phyloP scores from a whole-genome alignment of 2,329 filamentous ascomycete species.

The Coniella lustricola region DNA sequence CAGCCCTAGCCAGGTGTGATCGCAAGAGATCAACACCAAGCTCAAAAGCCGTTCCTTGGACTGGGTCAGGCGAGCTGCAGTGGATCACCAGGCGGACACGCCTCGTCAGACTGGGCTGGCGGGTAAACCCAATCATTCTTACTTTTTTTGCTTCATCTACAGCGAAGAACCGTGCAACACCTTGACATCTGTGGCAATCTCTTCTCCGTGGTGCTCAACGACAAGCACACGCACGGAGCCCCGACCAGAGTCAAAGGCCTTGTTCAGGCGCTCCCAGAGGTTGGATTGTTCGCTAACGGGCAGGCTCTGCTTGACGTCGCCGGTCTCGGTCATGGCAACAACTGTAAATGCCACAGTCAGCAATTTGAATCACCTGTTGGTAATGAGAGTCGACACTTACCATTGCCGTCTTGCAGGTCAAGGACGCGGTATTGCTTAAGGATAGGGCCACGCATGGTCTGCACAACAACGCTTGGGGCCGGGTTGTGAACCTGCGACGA shows the following conservation, averaged over 20 bases:
- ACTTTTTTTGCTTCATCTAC: slow-evolving; percentile 33
- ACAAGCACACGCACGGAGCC: slow-evolving; percentile 93
- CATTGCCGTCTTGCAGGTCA: slow-evolving; percentile 79
- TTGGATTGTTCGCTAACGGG: slow-evolving; percentile 92
- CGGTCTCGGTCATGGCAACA: slow-evolving; percentile 97
- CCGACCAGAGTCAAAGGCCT: slow-evolving; percentile 84
- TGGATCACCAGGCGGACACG: slow-evolving; percentile 11
- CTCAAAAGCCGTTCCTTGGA: slow-evolving; percentile 4
- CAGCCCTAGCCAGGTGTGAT: background rate
- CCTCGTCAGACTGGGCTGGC: background rate
- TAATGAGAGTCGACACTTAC: slow-evolving; percentile 29
- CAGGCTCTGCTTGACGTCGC: slow-evolving; percentile 94
- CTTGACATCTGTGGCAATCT: slow-evolving; percentile 99
- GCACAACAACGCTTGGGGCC: slow-evolving; percentile 89
- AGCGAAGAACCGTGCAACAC: slow-evolving; percentile 76
- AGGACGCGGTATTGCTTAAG: slow-evolving; percentile 99
- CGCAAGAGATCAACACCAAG: slow-evolving; percentile 16
- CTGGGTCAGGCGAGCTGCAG: slow-evolving; percentile 8
- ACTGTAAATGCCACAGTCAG: slow-evolving; percentile 34
- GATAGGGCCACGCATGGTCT: slow-evolving; percentile 98
- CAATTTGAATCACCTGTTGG: background rate
- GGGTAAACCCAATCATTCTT: background rate
- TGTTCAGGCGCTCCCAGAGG: slow-evolving; percentile 72
- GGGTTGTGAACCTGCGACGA: slow-evolving; percentile 97
- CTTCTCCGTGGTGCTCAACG: slow-evolving; percentile 84